These are phyloP conservation scores for Vitis vinifera DNA, from an alignment of 164 flowering plant species.

Conservation along the genomic window DNA sequence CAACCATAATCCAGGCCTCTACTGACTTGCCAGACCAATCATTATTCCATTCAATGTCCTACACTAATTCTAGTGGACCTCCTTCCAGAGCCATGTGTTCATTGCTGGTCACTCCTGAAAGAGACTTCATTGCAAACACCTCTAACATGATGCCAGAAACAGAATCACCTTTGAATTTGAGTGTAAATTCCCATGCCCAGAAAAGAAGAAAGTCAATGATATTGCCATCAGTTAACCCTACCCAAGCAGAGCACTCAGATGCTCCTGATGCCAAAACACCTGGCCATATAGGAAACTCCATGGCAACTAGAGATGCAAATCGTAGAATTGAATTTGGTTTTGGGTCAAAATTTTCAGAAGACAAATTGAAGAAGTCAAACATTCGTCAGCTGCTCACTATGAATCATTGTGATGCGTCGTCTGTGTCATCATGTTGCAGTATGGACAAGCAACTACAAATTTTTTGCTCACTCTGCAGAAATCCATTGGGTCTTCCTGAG, in stretches of 20 bases:
- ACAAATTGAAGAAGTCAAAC: constrained; percentile 17
- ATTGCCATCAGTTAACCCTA: constrained; percentile 23
- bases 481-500: constrained; percentile 67
- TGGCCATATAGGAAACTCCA: constrained; percentile 18
- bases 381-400: constrained; percentile 6
- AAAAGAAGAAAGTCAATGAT: constrained; percentile 52
- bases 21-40: constrained; percentile 35
- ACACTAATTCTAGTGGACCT: constrained; percentile 18
- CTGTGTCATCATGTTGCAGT: constrained; percentile 22
- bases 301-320: constrained; percentile 13
- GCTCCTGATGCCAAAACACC: constrained; percentile 24
- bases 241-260: constrained; percentile 18
- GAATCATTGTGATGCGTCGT: constrained; percentile 11
- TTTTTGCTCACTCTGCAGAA: constrained; percentile 66
- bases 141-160: constrained; percentile 32
- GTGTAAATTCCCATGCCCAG: constrained; percentile 70
- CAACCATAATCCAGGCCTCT: constrained; percentile 33
- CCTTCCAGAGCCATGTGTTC: constrained; percentile 21
- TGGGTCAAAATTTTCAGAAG: constrained; percentile 16
- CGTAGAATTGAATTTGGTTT: constrained; percentile 29
- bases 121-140: constrained; percentile 10
- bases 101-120: constrained; percentile 53
- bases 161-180: constrained; percentile 53
- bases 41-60: constrained; percentile 22
- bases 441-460: constrained; percentile 46